These are phyloP conservation scores for Suhomyces bribrorum DNA, from an alignment of 1,139 yeast species.

Conservation along the genomic window DNA sequence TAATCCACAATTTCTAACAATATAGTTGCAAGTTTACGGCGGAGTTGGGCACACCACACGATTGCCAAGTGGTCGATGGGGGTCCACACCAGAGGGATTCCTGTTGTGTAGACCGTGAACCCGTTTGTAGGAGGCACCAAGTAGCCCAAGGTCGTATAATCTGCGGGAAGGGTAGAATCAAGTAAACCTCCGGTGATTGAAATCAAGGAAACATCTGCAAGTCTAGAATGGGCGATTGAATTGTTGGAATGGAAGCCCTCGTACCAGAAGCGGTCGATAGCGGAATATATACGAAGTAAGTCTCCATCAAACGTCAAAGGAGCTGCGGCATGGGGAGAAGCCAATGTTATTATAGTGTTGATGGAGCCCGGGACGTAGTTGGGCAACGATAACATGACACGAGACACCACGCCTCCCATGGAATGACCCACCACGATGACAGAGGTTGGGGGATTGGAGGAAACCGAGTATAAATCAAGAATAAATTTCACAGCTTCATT, in stretches of 20 bases:
- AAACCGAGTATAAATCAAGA: slow-evolving; percentile 56
- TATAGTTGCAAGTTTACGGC: slow-evolving; percentile 61
- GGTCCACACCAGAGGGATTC: slow-evolving; percentile 92
- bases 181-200: slow-evolving; percentile 92
- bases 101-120: slow-evolving; percentile 78
- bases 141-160: slow-evolving; percentile 77
- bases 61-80: slow-evolving; percentile 94
- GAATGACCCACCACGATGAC: slow-evolving; percentile 89
- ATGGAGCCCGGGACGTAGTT: slow-evolving; percentile 72
- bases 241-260: slow-evolving; percentile 35
- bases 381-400: slow-evolving; percentile 77
- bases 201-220: slow-evolving; percentile 54
- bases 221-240: slow-evolving; percentile 40
- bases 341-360: slow-evolving; percentile 80
- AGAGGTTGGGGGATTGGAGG: slow-evolving; percentile 54
- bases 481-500: slow-evolving; percentile 86
- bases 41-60: slow-evolving; percentile 93
- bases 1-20: slow-evolving; percentile 62
- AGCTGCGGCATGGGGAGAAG: slow-evolving; percentile 92
- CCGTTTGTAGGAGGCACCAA: slow-evolving; percentile 76
- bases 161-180: slow-evolving; percentile 89
- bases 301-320: slow-evolving; percentile 97
- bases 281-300: slow-evolving; percentile 68
- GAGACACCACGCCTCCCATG: slow-evolving; percentile 94
- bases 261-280: slow-evolving; percentile 81